Base-by-base conservation (phyloP, 331 rosid genomes). In the Pyrus hybrid region DNA sequence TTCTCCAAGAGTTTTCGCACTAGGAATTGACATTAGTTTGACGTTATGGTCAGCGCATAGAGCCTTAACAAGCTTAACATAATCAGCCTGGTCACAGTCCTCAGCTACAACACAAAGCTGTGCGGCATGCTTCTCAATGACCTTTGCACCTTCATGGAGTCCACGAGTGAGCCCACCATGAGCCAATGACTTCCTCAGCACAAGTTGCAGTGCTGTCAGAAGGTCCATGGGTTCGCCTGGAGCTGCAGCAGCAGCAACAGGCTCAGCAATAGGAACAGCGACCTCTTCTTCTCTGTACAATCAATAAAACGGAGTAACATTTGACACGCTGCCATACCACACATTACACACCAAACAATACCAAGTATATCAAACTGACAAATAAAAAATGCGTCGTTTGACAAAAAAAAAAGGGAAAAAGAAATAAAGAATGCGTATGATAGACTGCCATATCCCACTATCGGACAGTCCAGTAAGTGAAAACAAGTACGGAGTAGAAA, bases 171-270 rank as follows among this genome's bases (percentile, higher is more conserved):
- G 97, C 67, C 95, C 96, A 30, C 92, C 89, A 71, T 88, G 88
- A 69, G 91, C 96, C 32, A 83, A 70, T 23, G 95, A 85, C 86
- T 92, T 94, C 67, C 93, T 85, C 30, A 92, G 89, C 71, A 90
- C 94, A 63, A 87, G 92, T 76, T 92, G 96, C 80, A 91, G 76
- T 61, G 95, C 98, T 5, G 95, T 94, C 93, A 76, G 76, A 67
- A 91, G 88, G 76, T 90, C 97, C 97, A 94, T 87, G 7, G 96
- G 85, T 84, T 94, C 98, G 2, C 97, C 95, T 9, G 72, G 73
- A 30, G 88, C 85, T 53, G 86, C 69, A 47, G 63, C 62, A 74
- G 69, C 41, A 41, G 21, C 49, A 28, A 61, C 67, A 41, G 86
- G 57, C 83, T 78, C 88, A 43, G 67, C 86, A 7, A 20, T 7